Evolutionary conservation across 139 green algal species (phyloP), one percentile per base, ranked within the genome.

Genomic region (Gonium pectorale): DNA sequence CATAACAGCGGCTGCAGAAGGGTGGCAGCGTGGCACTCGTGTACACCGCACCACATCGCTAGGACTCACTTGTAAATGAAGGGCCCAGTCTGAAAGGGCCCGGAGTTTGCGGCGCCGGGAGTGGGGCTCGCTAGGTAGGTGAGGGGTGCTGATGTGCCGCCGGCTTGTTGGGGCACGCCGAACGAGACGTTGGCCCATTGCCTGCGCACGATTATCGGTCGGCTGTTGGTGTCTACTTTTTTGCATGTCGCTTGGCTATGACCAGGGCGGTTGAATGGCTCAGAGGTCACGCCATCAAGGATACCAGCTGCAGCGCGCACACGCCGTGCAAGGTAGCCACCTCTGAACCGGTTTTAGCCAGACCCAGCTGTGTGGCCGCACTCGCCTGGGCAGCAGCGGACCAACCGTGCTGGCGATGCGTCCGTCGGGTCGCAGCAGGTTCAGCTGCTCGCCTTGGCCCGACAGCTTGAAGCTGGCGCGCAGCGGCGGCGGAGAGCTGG

Each of bases 61-160:
- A n/a, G n/a, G n/a, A 56, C 31, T 52, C 5, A 90, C 86, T 56
- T 79, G 44, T 59, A 37, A 5, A 90, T 77, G 59, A 83, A 79
- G 13, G 86, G 86, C 9, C 73, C 80, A 24, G 60, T 35, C 15
- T 56, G 27, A 35, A 56, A 21, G 2, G 80, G 56, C n/a, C 40
- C 66, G 46, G 73, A 43, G 67, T 90, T 90, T 2, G 35, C n/a
- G 5, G 72, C 54, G n/a, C 80, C 84, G 1, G 86, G 86, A 15
- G 86, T 90, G 46, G 81, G 80, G 9, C 21, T 31, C 17, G 72
- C 67, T 35, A 88, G 83, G 72, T 71, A 88, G 37, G 63, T 88
- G 5, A 79, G 29, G 19, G 46, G n/a, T 6, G 71, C 49, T 1
- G n/a, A n/a, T n/a, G n/a, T n/a, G 71, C 46, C 9, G 71, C 46